Base-by-base conservation (phyloP, 2,329 filamentous ascomycete species). In the Nemania sp. region DNA sequence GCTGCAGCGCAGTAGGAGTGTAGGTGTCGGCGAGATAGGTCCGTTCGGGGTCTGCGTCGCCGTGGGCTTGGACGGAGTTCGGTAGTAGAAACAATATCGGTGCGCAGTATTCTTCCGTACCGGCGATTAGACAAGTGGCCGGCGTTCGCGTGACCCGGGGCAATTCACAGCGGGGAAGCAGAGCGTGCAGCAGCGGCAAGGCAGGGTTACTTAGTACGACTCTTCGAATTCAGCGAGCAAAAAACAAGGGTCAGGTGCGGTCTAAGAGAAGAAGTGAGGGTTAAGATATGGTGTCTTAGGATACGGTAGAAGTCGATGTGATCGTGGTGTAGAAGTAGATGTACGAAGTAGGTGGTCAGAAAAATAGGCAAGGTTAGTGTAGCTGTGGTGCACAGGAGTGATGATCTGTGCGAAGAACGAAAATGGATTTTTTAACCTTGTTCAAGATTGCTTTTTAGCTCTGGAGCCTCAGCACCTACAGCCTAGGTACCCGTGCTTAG, bases 111-210 rank as follows among this genome's bases (percentile, higher is more conserved):
- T n/a, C n/a, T n/a, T 39, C 12, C 2, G 20, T 33, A 41, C 23
- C 12, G 28, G 4, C 20, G 9, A 9, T 15, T 31, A n/a, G n/a
- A 36, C 28, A 47, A 42, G 19, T 24, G 24, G 58, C 41, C 33
- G 31, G n/a, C 53, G 49, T 50, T 56, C 49, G 44, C 45, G 48
- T 55, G 55, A 51, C 39, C 52, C n/a, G n/a, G n/a, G n/a, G n/a
- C n/a, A n/a, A n/a, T n/a, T n/a, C n/a, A n/a, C n/a, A n/a, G n/a
- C n/a, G n/a, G n/a, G n/a, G n/a, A n/a, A n/a, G n/a, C n/a, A n/a
- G n/a, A n/a, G n/a, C n/a, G n/a, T n/a, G n/a, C n/a, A n/a, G n/a
- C n/a, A n/a, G n/a, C n/a, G n/a, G n/a, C n/a, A n/a, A n/a, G n/a
- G n/a, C n/a, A n/a, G n/a, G n/a, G n/a, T n/a, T n/a, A n/a, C n/a